phyloP scores from a whole-genome alignment of 1,284 basidiomycete species.

The Leucoagaricus sp. region DNA sequence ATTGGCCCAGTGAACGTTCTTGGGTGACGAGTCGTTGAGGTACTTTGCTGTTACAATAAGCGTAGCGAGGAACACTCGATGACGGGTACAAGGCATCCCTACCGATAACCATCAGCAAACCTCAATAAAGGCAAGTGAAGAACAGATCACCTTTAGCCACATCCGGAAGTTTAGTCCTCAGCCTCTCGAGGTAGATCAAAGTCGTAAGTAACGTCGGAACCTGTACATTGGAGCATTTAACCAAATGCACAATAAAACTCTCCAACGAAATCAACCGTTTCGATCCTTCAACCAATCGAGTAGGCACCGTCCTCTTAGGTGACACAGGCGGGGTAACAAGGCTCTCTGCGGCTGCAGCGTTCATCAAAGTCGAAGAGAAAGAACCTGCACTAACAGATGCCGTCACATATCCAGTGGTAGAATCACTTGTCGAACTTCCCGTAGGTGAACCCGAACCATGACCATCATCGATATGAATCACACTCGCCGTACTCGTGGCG shows the following conservation, averaged over 20 bases:
- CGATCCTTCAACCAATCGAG: conserved; percentile 22
- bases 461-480: conserved; percentile 61
- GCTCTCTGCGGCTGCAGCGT: background rate
- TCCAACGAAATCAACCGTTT: conserved; percentile 56
- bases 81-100: conserved; percentile 91
- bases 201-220: conserved; percentile 91
- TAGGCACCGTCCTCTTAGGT: conserved; percentile 1
- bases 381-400: conserved; percentile 17
- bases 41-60: conserved; percentile 98
- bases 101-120: background rate
- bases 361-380: background rate
- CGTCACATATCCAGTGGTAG: background rate
- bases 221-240: conserved; percentile 88
- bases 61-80: conserved; percentile 93
- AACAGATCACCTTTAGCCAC: conserved; percentile 78
- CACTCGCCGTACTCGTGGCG: conserved; percentile 63
- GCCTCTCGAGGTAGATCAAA: conserved; percentile 90
- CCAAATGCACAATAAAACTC: conserved; percentile 86
- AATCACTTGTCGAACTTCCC: conserved; percentile 6
- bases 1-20: conserved; percentile 91
- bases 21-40: conserved; percentile 94
- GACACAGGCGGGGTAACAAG: background rate
- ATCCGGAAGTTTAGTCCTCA: conserved; percentile 79
- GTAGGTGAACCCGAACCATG: background rate
- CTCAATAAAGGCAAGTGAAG: background rate